Evolutionary conservation across 768 basidiomycete species (phyloP), one percentile per base, ranked within the genome.

Genomic region (Coprinopsis cinerea): DNA sequence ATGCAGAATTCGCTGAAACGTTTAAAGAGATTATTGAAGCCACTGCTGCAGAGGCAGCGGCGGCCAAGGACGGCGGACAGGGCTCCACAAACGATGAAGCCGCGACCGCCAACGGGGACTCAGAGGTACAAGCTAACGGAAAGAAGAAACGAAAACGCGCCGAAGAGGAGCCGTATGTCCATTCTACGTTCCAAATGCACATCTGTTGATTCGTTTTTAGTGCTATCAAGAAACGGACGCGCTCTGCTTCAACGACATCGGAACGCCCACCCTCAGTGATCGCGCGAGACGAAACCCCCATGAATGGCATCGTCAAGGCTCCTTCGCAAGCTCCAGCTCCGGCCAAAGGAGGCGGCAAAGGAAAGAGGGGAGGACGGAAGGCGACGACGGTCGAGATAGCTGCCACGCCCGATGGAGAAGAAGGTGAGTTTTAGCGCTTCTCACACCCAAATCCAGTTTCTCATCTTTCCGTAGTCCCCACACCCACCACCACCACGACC

Each of bases 1-100:
- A 96, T 64, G 91, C 94, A 14, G 86, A 84, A 11, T 94, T 92
- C 62, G 94, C 95, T 62, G 88, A 93, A 61, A 91, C 84, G 61
- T 64, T 88, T 49, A 84, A 86, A 63, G 85, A 86, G 59, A 70
- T 87, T 47, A 82, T 89, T 44, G 82, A 85, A 57, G 80, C 79
- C 32, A 83, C 83, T 17, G 85, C 85, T 22, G 81, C 82, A 4
- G 84, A 86, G 62, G 85, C 83, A 2, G 78, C 78, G 43, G 77
- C 75, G 25, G 69, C 64, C 7, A 69, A 75, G 43, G 78, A 78
- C 34, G 60, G 67, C n/a, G 64, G 44, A 32, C 65, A 61, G 37
- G 54, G 67, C 6, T 44, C 49, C 22, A 60, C 69, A 13, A 65
- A 67, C 20, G 70, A 69, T 25, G 71, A 72, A 44, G 58, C 59